A percentile compares a stretch with the other conserved stretches of the same genome.
phyloP scores from a whole-genome alignment of 2,329 filamentous ascomycete genomes.

The Hymenoscyphus occultus region DNA sequence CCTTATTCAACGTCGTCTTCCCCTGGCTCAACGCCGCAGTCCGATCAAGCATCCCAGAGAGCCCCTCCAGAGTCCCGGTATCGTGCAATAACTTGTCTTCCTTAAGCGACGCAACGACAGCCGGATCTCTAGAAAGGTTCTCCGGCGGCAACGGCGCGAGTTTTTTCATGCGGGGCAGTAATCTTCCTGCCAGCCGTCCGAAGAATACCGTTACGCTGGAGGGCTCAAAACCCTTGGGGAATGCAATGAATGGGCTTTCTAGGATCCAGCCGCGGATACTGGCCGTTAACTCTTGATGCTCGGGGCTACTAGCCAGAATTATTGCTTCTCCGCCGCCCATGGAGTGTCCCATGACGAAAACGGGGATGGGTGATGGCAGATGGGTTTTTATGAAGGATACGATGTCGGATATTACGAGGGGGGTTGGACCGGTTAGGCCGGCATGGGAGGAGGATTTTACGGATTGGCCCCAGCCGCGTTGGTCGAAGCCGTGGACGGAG shows the following conservation, averaged over 20 bases:
- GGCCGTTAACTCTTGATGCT: constrained; percentile 52
- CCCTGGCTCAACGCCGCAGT: constrained; percentile 58
- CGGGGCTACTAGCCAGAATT: constrained; percentile 51
- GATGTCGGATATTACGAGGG: constrained; percentile 72
- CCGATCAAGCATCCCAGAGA: constrained; percentile 75
- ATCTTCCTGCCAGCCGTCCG: constrained; percentile 63
- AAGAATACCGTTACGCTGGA: constrained; percentile 58
- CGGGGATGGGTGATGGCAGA: constrained; percentile 51
- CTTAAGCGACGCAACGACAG: constrained; percentile 56
- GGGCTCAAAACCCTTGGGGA: constrained; percentile 65
- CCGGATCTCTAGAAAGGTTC: constrained; percentile 65
- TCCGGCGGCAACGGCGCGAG: constrained; percentile 61
- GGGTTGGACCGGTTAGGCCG: constrained; percentile 72
- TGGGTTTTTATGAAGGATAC: constrained; percentile 68
- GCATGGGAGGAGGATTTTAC: constrained; percentile 58
- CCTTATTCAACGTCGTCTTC: constrained; percentile 48
- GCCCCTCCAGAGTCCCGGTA: constrained; percentile 79
- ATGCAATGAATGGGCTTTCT: constrained; percentile 75
- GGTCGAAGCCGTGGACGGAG: constrained; percentile 75
- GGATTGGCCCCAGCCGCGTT: constrained; percentile 83
- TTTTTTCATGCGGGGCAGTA: constrained; percentile 68
- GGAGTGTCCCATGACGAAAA: constrained; percentile 86
- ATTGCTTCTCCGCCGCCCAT: constrained; percentile 85
- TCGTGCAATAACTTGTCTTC: constrained; percentile 74
- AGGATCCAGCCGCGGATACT: constrained; percentile 71